These are phyloP conservation scores for Porphyrellus cyaneotinctus DNA, from an alignment of 768 basidiomycete species.

Conservation along the genomic window DNA sequence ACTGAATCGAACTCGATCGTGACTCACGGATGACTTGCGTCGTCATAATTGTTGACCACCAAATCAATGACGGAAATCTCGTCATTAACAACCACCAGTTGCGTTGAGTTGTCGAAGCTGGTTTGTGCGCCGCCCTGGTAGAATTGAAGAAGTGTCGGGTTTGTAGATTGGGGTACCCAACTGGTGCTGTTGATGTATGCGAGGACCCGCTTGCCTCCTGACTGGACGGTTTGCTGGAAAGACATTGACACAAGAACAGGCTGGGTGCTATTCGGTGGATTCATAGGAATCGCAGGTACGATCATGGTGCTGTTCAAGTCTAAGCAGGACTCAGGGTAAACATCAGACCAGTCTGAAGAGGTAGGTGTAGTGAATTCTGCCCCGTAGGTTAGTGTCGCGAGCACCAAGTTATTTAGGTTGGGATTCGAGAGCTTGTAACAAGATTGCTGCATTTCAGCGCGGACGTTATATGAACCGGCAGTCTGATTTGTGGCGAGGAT, in stretches of 20 bases:
- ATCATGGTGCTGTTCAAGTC: constrained; percentile 31
- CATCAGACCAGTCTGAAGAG: constrained; percentile 28
- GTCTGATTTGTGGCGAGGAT: constrained; percentile 41
- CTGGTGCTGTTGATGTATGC: constrained; percentile 28
- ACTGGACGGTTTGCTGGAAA: constrained; percentile 25
- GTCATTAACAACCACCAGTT: constrained; percentile 25
- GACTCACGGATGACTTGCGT: constrained; percentile 31
- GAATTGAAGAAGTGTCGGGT: constrained; percentile 30
- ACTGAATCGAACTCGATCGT: background rate
- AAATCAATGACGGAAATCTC: constrained; percentile 28
- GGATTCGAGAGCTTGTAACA: constrained; percentile 32
- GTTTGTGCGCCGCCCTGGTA: constrained; percentile 25
- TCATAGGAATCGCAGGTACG: constrained; percentile 21
- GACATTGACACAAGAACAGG: constrained; percentile 18
- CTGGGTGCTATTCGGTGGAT: constrained; percentile 29
- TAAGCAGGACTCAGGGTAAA: constrained; percentile 19
- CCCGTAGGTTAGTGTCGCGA: constrained; percentile 28
- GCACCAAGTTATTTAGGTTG: constrained; percentile 27
- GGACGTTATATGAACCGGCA: constrained; percentile 33
- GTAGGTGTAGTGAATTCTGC: constrained; percentile 21
- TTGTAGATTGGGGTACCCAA: constrained; percentile 21
- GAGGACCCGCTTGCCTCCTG: constrained; percentile 24
- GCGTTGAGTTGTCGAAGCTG: constrained; percentile 19
- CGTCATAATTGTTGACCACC: constrained; percentile 23
- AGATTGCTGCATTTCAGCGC: constrained; percentile 34